Conservation (phyloP, 139 green algal genomes). For the Auxenochlorella pyrenoidosa region DNA sequence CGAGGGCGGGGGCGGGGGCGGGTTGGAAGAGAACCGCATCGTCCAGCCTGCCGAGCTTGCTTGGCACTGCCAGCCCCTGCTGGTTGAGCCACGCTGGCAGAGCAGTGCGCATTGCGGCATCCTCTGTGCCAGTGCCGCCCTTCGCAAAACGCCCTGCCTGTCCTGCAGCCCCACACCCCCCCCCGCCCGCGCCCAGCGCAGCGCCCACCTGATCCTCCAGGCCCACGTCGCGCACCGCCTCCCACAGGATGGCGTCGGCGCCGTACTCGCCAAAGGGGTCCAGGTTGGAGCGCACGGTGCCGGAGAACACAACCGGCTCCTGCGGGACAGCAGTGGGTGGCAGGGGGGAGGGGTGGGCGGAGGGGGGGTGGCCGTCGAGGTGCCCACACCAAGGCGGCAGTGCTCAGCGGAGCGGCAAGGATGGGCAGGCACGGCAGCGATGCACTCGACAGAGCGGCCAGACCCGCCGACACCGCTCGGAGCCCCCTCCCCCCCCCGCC, state of each 20-base stretch:
- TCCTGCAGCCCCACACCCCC: background rate
- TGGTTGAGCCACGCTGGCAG: too few species aligned
- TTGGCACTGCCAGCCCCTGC: too few species aligned
- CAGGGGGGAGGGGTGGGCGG: background rate
- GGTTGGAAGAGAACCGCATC: background rate
- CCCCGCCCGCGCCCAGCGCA: background rate
- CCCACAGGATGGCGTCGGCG: constrained; percentile 52
- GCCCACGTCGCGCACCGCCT: constrained; percentile 47
- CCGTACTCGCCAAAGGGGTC: constrained; percentile 85
- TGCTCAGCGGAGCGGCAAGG: too few species aligned
- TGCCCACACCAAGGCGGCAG: background rate
- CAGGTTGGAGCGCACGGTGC: constrained; percentile 92
- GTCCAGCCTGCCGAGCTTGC: too few species aligned
- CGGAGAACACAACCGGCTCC: constrained; percentile 95
- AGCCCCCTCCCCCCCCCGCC: too few species aligned
- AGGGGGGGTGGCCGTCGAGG: constrained; percentile 21
- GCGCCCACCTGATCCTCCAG: constrained; percentile 43
- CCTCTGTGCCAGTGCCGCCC: too few species aligned
- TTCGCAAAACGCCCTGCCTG: background rate
- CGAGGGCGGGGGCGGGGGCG: background rate
- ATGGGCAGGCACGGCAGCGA: too few species aligned
- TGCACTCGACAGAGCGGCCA: too few species aligned
- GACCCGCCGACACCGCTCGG: too few species aligned
- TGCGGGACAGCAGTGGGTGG: constrained; percentile 54
- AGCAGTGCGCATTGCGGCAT: background rate